These are phyloP conservation scores for Pyracantha coccinea DNA, from an alignment of 331 rosid species.

Conservation along the genomic window DNA sequence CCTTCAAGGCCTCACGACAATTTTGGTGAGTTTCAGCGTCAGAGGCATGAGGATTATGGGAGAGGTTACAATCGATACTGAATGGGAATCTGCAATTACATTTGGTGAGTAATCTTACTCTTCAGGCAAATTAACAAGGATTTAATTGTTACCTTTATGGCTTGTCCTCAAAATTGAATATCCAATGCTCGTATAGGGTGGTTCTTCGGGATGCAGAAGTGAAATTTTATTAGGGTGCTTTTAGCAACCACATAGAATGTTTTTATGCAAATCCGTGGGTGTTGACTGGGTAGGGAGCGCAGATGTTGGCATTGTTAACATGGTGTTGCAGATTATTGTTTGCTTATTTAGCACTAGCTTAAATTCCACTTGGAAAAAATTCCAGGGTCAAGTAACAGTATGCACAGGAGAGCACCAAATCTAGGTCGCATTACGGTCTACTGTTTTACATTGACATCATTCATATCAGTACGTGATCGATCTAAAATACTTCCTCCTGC, in stretches of 20 bases:
- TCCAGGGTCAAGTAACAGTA: conserved; percentile 69
- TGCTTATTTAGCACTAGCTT: conserved; percentile 38
- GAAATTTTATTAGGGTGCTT: conserved; percentile 2
- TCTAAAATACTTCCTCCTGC: no score
- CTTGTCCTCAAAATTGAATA: conserved; percentile 10
- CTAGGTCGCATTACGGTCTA: conserved; percentile 33
- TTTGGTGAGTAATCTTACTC: conserved; percentile 66
- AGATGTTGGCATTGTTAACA: neutral
- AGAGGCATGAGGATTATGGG: conserved; percentile 65
- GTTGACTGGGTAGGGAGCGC: conserved; percentile 12
- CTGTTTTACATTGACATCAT: neutral
- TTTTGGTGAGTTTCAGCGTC: conserved; percentile 68
- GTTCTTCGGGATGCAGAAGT: conserved; percentile 8
- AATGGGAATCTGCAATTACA: conserved; percentile 30
- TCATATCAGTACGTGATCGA: neutral
- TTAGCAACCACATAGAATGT: conserved; percentile 1
- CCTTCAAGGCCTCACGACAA: conserved; percentile 67
- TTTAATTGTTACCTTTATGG: conserved; percentile 15
- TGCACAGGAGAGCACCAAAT: conserved; percentile 37
- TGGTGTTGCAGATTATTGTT: conserved; percentile 7
- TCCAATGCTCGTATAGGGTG: conserved; percentile 12
- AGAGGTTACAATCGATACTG: conserved; percentile 79
- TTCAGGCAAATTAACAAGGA: conserved; percentile 22
- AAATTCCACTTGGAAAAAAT: conserved; percentile 47
- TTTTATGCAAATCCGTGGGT: neutral